Evolutionary conservation across 148 eudicot species (phyloP).

Genomic region (Polygonum maritimum): DNA sequence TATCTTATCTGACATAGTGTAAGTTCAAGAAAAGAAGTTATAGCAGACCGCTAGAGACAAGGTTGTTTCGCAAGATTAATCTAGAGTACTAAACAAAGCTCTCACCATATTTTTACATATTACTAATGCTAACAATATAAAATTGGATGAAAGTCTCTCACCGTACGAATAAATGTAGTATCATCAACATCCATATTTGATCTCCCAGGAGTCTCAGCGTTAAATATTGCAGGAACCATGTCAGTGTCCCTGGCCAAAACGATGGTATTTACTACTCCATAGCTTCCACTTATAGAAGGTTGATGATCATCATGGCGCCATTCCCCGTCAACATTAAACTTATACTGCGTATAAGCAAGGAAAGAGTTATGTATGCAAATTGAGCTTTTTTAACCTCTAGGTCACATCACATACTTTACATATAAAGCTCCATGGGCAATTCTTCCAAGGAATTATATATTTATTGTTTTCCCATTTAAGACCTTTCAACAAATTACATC

Average conservation of each 20-base stretch:
- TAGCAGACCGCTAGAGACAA: background rate
- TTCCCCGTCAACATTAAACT: conserved; percentile 78
- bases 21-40: background rate
- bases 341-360: conserved; percentile 45
- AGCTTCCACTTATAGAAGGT: conserved; percentile 46
- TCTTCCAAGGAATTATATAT: background rate
- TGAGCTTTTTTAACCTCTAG: background rate
- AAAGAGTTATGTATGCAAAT: background rate
- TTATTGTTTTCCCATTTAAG: background rate
- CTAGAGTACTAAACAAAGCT: background rate
- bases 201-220: conserved; percentile 44
- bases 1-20: background rate
- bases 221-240: conserved; percentile 27
- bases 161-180: conserved; percentile 33
- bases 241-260: conserved; percentile 42
- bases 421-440: background rate
- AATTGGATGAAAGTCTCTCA: conserved; percentile 22
- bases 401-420: background rate
- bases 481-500: background rate
- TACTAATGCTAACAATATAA: background rate
- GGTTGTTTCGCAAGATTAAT: background rate
- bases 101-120: background rate
- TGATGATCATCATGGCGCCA: conserved; percentile 73
- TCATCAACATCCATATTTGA: conserved; percentile 77
- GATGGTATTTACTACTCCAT: conserved; percentile 63